A percentile compares a stretch with the other conserved stretches of the same genome.
Conservation (phyloP, 352 stramenopile species). For the Globisporangium cylindrosporum region DNA sequence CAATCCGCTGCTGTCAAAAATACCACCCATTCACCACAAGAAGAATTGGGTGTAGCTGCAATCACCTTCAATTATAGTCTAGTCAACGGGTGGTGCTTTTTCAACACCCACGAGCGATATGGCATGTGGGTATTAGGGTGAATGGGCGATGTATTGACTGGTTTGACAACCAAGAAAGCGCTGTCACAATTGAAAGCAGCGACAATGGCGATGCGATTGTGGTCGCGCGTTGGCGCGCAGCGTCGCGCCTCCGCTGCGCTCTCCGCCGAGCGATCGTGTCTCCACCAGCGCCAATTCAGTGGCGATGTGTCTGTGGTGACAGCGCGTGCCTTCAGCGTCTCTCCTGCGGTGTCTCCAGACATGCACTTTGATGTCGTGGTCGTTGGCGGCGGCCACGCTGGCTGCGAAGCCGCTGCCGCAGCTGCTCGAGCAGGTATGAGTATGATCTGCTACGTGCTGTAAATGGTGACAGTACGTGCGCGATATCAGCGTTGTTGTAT, state of each 20-base stretch:
- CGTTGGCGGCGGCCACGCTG: slow-evolving; percentile 55
- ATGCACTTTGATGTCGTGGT: slow-evolving; percentile 52
- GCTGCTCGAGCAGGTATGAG: slow-evolving; percentile 37
- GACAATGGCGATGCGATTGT: slow-evolving; percentile 12
- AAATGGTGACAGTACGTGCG: background rate
- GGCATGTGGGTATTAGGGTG: background rate
- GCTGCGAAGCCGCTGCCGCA: slow-evolving; percentile 55
- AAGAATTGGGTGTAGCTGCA: too few species aligned
- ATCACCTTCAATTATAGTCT: too few species aligned
- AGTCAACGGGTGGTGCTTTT: too few species aligned
- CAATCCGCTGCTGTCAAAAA: too few species aligned
- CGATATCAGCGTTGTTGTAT: background rate
- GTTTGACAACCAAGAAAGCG: background rate
- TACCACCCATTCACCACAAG: too few species aligned
- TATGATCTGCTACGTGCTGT: background rate
- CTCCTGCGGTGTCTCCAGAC: background rate
- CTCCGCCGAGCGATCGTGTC: background rate
- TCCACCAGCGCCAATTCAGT: background rate
- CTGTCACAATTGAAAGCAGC: background rate
- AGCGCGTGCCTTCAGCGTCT: slow-evolving; percentile 1
- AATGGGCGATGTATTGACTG: background rate
- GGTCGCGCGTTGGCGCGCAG: slow-evolving; percentile 1
- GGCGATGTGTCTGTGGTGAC: too few species aligned
- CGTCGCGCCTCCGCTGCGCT: background rate
- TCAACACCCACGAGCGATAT: background rate